phyloP scores from a whole-genome alignment of 495 filamentous ascomycete species.

The Xylaria scruposa region DNA sequence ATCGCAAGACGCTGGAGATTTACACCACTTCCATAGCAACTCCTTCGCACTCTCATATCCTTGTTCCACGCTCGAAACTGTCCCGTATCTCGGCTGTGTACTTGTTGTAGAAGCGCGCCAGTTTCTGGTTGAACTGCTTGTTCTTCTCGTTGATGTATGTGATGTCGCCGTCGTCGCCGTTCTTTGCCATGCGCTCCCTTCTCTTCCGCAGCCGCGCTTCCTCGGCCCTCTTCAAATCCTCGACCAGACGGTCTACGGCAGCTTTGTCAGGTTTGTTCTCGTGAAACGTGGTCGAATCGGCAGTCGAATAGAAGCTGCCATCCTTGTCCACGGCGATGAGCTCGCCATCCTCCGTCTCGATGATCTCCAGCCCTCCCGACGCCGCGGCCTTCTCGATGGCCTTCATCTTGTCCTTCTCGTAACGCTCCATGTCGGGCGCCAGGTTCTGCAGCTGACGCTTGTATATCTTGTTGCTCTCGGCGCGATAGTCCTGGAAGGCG shows the following conservation, averaged over 20 bases:
- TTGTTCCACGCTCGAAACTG: constrained; percentile 95
- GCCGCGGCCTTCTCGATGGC: constrained; percentile 83
- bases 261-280: constrained; percentile 88
- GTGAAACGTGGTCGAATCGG: constrained; percentile 78
- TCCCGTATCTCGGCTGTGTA: constrained; percentile 97
- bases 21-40: constrained; percentile 16
- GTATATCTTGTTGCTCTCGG: constrained; percentile 89
- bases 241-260: constrained; percentile 88
- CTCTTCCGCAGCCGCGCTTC: constrained; percentile 84
- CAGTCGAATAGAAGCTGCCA: constrained; percentile 87
- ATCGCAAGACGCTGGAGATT: constrained; percentile 24
- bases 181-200: constrained; percentile 74
- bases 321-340: constrained; percentile 91
- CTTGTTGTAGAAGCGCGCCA: constrained; percentile 96
- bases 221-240: constrained; percentile 86
- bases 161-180: constrained; percentile 81
- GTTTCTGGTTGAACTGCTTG: constrained; percentile 98
- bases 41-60: constrained; percentile 61
- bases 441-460: constrained; percentile 84
- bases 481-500: constrained; percentile 87
- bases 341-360: constrained; percentile 93
- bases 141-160: constrained; percentile 99
- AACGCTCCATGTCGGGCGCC: constrained; percentile 74
- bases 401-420: constrained; percentile 83
- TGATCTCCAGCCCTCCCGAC: constrained; percentile 82